Base-by-base conservation (phyloP, 2,329 filamentous ascomycete genomes). In the Alternaria consortialis region DNA sequence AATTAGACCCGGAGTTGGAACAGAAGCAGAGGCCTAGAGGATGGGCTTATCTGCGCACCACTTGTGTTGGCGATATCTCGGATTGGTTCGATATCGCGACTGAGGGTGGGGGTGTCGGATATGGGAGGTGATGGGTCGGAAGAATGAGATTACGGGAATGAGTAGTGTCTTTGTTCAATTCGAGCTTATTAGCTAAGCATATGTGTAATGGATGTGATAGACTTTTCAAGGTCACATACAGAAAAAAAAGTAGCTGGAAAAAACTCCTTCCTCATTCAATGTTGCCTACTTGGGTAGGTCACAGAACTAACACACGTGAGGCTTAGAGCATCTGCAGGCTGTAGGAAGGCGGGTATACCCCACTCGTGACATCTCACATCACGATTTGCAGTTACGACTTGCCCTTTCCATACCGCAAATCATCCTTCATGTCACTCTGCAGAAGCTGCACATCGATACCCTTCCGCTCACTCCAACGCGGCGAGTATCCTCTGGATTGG, bases 311-410 rank as follows among this genome's bases (percentile, higher is more conserved):
- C 20, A 34, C 20, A 23, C 25, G 46, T 20, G 46, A 50, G 46
- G 46, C 46, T 15, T 50, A 50, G 32, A 37, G 46, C 46, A 37
- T 20, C 46, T 12, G 46, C 46, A 48, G 31, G 46, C 32, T 50
- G 32, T 25, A 8, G 1, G 17, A 50, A 34, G 46, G 46, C 20
- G 31, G 46, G 32, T 27, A 50, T 32, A 34, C 31, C 46, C 46
- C 46, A 37, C 46, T 13, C 5, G 20, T 12, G 31, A 50, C 46
- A 17, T 36, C 32, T 50, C 20, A 37, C 46, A n/a, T 25, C 46
- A 36, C 20, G 25, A 34, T 12, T 25, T 31, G 9, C 32, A 15
- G 27, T 11, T n/a, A 4, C 20, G 12, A 12, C 12, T 3, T 2
- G 1, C 1, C 7, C 17, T 25, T 0, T 0, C 17, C 1, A 1